Evolutionary conservation across 495 filamentous ascomycete species (phyloP).

Genomic region (Evansstolkia leycettana): DNA sequence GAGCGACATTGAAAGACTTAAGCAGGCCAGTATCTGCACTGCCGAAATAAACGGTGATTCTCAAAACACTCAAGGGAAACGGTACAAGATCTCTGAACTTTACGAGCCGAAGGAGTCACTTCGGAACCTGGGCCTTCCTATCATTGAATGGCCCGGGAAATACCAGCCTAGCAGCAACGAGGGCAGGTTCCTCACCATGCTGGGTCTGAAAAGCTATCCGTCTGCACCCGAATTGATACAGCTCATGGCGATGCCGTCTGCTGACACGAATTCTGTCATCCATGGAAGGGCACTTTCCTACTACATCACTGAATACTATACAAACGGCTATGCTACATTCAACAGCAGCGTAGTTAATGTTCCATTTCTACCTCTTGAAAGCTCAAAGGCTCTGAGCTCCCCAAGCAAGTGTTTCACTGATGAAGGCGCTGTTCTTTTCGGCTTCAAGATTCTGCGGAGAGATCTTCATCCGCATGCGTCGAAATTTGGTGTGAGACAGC

Average conservation of each 20-base stretch:
- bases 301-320: slow-evolving; percentile 64
- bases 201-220: slow-evolving; percentile 63
- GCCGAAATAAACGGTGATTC: slow-evolving; percentile 43
- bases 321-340: slow-evolving; percentile 57
- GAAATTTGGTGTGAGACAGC: slow-evolving; percentile 70
- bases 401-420: slow-evolving; percentile 77
- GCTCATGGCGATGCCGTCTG: slow-evolving; percentile 52
- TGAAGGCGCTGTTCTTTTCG: slow-evolving; percentile 59
- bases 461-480: slow-evolving; percentile 63
- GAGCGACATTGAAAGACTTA: slow-evolving; percentile 71
- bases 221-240: slow-evolving; percentile 56
- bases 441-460: slow-evolving; percentile 59
- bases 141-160: slow-evolving; percentile 75
- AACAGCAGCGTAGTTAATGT: slow-evolving; percentile 41
- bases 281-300: slow-evolving; percentile 65
- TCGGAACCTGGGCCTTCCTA: slow-evolving; percentile 53
- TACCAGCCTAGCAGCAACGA: slow-evolving; percentile 52
- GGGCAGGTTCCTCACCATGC: slow-evolving; percentile 53
- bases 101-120: slow-evolving; percentile 70
- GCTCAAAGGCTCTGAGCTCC: slow-evolving; percentile 46
- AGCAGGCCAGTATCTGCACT: slow-evolving; percentile 64
- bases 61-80: slow-evolving; percentile 25
- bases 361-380: slow-evolving; percentile 64
- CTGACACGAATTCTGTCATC: slow-evolving; percentile 40
- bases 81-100: slow-evolving; percentile 73